These are phyloP conservation scores for Lactifluus pinguis DNA, from an alignment of 768 basidiomycete genomes.

Conservation along the genomic window DNA sequence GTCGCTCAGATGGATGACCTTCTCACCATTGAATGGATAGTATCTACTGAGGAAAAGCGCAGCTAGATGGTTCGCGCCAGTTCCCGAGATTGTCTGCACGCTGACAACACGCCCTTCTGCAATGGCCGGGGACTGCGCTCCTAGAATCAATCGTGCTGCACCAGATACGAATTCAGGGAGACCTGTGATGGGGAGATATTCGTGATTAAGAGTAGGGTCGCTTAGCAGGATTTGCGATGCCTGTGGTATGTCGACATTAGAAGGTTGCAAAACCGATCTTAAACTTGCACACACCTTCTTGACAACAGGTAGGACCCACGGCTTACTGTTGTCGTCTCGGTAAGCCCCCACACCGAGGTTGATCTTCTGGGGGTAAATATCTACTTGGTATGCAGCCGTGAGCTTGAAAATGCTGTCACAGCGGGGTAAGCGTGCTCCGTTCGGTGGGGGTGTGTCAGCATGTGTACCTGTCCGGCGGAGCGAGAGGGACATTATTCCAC, in stretches of 20 bases:
- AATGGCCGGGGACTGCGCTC: constrained; percentile 60
- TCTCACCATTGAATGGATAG: constrained; percentile 60
- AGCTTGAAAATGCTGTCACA: constrained; percentile 75
- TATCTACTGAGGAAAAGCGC: constrained; percentile 79
- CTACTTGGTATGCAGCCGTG: constrained; percentile 81
- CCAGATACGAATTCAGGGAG: constrained; percentile 72
- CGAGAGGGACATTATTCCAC: constrained; percentile 71
- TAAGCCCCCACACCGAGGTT: constrained; percentile 94
- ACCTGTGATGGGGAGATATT: constrained; percentile 88
- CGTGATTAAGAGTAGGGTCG: constrained; percentile 74
- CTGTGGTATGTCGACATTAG: constrained; percentile 30
- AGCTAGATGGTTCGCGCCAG: constrained; percentile 91
- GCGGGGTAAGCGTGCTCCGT: constrained; percentile 6
- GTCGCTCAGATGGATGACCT: constrained; percentile 76
- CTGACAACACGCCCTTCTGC: constrained; percentile 62
- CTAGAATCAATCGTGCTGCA: constrained; percentile 78
- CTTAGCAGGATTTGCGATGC: constrained; percentile 62
- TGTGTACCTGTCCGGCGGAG: constrained; percentile 75
- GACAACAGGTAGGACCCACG: constrained; percentile 89
- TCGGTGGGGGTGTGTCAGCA: neutral
- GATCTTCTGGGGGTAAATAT: constrained; percentile 66
- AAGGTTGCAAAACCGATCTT: neutral
- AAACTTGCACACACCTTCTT: constrained; percentile 55
- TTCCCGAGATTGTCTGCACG: constrained; percentile 93
- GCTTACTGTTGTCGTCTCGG: constrained; percentile 77